phyloP scores from a whole-genome alignment of 75 land plant species.

The Azolla pinnata region DNA sequence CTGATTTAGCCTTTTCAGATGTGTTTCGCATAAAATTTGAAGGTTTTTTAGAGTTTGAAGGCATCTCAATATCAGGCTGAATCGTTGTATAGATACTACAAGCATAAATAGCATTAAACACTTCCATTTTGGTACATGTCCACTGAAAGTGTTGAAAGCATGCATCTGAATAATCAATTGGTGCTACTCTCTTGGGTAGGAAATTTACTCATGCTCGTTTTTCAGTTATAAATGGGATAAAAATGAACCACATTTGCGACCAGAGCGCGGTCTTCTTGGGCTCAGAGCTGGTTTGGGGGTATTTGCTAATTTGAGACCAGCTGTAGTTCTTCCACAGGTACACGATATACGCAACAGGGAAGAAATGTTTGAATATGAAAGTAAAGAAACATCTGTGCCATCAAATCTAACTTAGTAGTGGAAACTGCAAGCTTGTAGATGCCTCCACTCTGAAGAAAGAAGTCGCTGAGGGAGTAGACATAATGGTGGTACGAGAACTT shows the following conservation, averaged over 20 bases:
- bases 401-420: no score
- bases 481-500: constrained; percentile 95
- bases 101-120: no score
- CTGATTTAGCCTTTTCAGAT: no score
- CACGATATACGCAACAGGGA: background rate
- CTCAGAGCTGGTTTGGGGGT: constrained; percentile 79
- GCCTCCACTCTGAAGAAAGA: constrained; percentile 88
- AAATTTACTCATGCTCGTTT: no score
- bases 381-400: no score
- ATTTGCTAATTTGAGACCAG: constrained; percentile 96
- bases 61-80: no score
- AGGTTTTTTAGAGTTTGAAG: no score
- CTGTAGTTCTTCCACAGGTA: constrained; percentile 85
- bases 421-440: constrained; percentile 86
- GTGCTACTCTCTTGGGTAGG: no score
- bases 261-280: constrained; percentile 86
- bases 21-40: no score
- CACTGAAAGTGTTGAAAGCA: no score
- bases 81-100: no score
- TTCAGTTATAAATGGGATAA: constrained; percentile 97
- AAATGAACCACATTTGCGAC: constrained; percentile 73
- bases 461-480: constrained; percentile 92
- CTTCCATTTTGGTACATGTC: background rate
- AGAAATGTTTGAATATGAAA: background rate
- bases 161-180: no score